Base-by-base conservation (phyloP, 805 yeast species). In the Wickerhamomyces alni region DNA sequence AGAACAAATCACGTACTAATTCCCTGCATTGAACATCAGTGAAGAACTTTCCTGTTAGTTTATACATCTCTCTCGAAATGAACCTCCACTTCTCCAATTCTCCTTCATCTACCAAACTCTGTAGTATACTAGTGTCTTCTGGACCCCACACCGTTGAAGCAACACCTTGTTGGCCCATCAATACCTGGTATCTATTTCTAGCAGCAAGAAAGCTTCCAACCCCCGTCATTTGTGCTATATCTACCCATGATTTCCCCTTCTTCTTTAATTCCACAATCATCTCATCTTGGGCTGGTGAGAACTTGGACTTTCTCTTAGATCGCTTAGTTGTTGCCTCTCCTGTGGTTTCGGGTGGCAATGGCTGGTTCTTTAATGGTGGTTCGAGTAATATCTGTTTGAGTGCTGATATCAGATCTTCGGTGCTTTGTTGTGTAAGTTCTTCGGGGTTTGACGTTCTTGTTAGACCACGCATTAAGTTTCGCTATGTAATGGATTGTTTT, bases 151-250 rank as follows among this genome's bases (percentile, higher is more conserved):
- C 72, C 18, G 77, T 72, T 1, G 78, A 70, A 11, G 83, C 84
- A 26, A 84, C 82, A 4, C 91, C 91, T 51, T 83, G 91, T 55
- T 83, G 91, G 5, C 93, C 93, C 47, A 84, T 82, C 35, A 83
- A 68, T 4, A 83, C 91, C 58, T 83, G 91, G 51, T 84, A 84
- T 42, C 91, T 62, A 54, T 83, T 83, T 41, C 91, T 62, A 0
- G 89, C 91, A 0, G 91, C 87, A 30, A 83, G 61, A 43, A 75
- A 79, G 31, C 80, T 73, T 8, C 80, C 84, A 22, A 82, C 82
- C 4, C 73, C 70, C 2, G 86, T 73, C 3, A 66, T 61, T 39
- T 77, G 76, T 0, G 89, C 87, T 34, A 83, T 83, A 44, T 82
- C 87, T 5, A 74, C 77, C 91, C 93, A 83, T 1, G 77, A 62